Conservation (phyloP, 1,139 yeast species). For the Debaryomyces robertsiae region DNA sequence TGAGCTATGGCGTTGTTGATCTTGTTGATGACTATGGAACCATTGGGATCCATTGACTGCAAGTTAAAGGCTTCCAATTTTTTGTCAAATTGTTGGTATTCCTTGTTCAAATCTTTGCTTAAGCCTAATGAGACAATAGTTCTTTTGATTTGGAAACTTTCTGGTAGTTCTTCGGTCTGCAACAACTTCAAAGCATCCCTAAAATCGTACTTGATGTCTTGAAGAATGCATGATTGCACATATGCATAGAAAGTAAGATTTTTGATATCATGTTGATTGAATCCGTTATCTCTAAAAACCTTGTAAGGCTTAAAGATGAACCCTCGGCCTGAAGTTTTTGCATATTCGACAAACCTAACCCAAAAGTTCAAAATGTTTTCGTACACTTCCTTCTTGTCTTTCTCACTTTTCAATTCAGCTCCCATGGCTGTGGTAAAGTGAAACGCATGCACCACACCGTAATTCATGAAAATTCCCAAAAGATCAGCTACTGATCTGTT, state of each 20-base stretch:
- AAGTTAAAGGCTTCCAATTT: constrained; percentile 16
- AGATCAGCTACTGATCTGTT: constrained; percentile 24
- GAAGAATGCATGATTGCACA: constrained; percentile 32
- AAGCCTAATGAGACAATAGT: constrained; percentile 16
- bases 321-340: constrained; percentile 16
- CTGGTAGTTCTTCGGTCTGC: constrained; percentile 31
- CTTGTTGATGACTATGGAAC: constrained; percentile 24
- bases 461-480: constrained; percentile 29
- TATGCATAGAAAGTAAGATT: constrained; percentile 40
- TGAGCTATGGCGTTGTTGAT: constrained; percentile 26
- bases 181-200: constrained; percentile 33
- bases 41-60: constrained; percentile 40
- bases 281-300: constrained; percentile 16
- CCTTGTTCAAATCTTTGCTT: constrained; percentile 12
- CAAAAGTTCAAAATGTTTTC: constrained; percentile 34
- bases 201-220: constrained; percentile 25
- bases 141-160: constrained; percentile 22
- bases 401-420: constrained; percentile 19
- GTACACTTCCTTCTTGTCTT: constrained; percentile 19
- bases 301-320: constrained; percentile 15
- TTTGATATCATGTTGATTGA: constrained; percentile 12
- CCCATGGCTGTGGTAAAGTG: constrained; percentile 34
- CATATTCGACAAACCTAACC: constrained; percentile 38
- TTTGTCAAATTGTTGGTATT: constrained; percentile 18
- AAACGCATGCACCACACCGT: constrained; percentile 36